A percentile compares a stretch with the other conserved stretches of the same genome.
Conservation (phyloP, 208 protist species). For the Acanthamoeba royreba region DNA sequence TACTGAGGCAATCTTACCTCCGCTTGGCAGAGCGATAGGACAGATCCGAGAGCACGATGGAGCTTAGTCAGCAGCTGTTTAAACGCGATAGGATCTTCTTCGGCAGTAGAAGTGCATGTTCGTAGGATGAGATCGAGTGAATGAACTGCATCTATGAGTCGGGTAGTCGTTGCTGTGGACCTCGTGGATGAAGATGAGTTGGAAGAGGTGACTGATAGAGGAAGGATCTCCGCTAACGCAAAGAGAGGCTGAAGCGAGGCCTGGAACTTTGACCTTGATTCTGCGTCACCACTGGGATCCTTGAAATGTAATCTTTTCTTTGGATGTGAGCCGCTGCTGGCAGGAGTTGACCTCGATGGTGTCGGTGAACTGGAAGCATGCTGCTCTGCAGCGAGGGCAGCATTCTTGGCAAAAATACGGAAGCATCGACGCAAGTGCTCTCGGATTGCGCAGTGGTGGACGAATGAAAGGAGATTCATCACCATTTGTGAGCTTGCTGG, state of each 20-base stretch:
- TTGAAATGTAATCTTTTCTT: not conserved
- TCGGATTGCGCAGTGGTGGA: not conserved
- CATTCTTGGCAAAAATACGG: not conserved
- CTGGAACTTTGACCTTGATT: not conserved
- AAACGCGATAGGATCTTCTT: not conserved
- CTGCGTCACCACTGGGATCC: not conserved
- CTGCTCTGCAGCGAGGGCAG: not conserved
- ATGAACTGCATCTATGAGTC: not conserved
- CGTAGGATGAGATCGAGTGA: constrained; percentile 1
- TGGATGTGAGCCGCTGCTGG: not conserved
- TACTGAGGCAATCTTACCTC: no score
- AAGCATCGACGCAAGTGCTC: not conserved
- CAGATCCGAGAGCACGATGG: not conserved
- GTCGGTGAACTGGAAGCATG: not conserved
- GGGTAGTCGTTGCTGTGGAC: not conserved
- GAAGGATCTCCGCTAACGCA: not conserved
- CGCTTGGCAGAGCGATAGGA: not conserved
- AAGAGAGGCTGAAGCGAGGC: not conserved
- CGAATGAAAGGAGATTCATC: not conserved
- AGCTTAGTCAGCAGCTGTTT: constrained; percentile 1
- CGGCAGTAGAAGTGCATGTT: not conserved
- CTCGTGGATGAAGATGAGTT: not conserved
- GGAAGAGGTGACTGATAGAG: no score
- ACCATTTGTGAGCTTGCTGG: not conserved
- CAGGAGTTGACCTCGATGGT: not conserved